phyloP scores from a whole-genome alignment of 2,329 filamentous ascomycete genomes.

The Curvularia sp. region DNA sequence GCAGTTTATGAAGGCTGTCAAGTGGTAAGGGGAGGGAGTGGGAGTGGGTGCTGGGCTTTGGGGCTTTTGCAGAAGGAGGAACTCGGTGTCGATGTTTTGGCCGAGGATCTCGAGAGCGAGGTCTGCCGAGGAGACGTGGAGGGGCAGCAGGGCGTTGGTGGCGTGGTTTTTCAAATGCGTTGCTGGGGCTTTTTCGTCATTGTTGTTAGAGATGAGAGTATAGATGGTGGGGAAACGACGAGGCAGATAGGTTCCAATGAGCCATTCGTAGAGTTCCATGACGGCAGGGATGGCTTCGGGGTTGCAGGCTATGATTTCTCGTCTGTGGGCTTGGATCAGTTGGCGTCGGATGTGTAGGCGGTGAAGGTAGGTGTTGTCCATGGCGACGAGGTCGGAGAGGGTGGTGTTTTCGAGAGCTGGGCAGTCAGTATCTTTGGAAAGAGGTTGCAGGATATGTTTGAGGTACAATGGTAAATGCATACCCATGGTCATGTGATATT shows the following conservation, averaged over 20 bases:
- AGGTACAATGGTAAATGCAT: conserved; percentile 21
- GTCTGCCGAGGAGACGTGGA: conserved; percentile 45
- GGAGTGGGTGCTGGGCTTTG: background rate
- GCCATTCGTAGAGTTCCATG: conserved; percentile 63
- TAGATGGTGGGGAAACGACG: conserved; percentile 64
- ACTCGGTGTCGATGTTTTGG: conserved; percentile 65
- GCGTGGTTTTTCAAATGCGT: conserved; percentile 53
- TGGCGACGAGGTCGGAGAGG: conserved; percentile 62
- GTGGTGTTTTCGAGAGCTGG: conserved; percentile 61
- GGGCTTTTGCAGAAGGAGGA: conserved; percentile 60
- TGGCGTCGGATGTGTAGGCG: conserved; percentile 59
- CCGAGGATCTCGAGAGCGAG: conserved; percentile 58
- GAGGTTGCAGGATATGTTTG: background rate
- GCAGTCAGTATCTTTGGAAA: background rate
- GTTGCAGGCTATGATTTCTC: conserved; percentile 51
- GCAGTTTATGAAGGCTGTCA: conserved; percentile 63
- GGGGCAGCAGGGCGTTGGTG: conserved; percentile 54
- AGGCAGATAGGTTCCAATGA: conserved; percentile 63
- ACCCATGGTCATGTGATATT: conserved; percentile 71
- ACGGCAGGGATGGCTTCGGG: conserved; percentile 56
- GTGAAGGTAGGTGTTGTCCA: conserved; percentile 65
- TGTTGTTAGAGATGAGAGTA: conserved; percentile 29
- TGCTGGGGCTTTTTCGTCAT: conserved; percentile 24
- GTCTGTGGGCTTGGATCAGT: conserved; percentile 55
- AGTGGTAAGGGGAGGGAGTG: conserved; percentile 53